Conservation (phyloP, 371 early-diverging fungal genomes). For the Rhizopus sp. region DNA sequence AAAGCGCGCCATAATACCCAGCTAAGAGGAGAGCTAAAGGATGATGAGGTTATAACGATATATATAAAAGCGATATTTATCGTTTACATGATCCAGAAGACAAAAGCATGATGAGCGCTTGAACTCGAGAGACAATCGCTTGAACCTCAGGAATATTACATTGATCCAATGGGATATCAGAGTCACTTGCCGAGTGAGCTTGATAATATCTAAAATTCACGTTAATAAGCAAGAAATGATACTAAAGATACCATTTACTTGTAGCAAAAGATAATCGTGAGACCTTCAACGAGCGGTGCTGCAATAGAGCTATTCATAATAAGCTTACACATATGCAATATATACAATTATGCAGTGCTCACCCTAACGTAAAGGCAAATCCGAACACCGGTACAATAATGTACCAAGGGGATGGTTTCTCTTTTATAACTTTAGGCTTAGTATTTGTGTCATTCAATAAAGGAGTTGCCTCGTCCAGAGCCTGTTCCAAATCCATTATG, state of each 20-base stretch:
- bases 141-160: slow-evolving; percentile 52
- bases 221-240: background rate
- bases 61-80: background rate
- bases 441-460: too few relatives aligned
- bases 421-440: background rate
- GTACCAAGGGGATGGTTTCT: slow-evolving; percentile 32
- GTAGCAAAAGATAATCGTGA: slow-evolving; percentile 38
- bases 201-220: slow-evolving; percentile 29
- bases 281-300: slow-evolving; percentile 36
- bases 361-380: slow-evolving; percentile 27
- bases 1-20: slow-evolving; percentile 40
- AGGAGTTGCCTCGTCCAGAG: too few relatives aligned
- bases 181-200: slow-evolving; percentile 9
- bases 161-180: slow-evolving; percentile 28
- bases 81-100: slow-evolving; percentile 31
- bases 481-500: too few relatives aligned
- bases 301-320: slow-evolving; percentile 26
- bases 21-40: slow-evolving; percentile 37
- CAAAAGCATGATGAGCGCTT: slow-evolving; percentile 35
- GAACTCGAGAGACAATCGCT: slow-evolving; percentile 33
- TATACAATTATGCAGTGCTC: slow-evolving; percentile 1
- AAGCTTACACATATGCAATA: background rate
- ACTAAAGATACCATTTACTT: slow-evolving; percentile 23
- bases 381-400: slow-evolving; percentile 27
- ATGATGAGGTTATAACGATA: background rate